Conservation (phyloP, 1,139 yeast species). For the Meyerozyma guilliermondii region DNA sequence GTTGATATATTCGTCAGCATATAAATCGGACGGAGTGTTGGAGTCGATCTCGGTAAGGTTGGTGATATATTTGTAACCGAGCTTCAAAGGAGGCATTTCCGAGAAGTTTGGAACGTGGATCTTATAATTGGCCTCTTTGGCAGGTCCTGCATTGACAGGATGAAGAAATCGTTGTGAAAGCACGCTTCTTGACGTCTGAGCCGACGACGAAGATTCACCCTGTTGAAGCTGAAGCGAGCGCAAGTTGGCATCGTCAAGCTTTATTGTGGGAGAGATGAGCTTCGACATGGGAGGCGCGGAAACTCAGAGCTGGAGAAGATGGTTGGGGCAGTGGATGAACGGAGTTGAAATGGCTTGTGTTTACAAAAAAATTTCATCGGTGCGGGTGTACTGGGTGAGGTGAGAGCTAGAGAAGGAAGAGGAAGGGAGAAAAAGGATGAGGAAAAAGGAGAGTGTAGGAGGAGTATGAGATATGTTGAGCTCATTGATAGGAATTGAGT, state of each 20-base stretch:
- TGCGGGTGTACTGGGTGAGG: background rate
- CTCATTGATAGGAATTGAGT: too few species aligned
- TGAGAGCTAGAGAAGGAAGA: background rate
- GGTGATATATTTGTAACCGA: conserved; percentile 41
- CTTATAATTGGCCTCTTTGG: conserved; percentile 41
- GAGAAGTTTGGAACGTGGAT: conserved; percentile 42
- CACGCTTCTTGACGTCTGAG: conserved; percentile 23
- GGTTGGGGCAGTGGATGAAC: background rate
- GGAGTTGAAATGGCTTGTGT: background rate
- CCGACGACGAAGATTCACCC: conserved; percentile 18
- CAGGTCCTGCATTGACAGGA: conserved; percentile 32
- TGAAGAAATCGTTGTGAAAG: conserved; percentile 31
- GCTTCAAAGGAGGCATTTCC: conserved; percentile 37
- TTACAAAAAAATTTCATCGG: conserved; percentile 1
- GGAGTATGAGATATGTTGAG: too few species aligned
- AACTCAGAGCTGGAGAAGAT: background rate
- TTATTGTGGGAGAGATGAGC: conserved; percentile 33
- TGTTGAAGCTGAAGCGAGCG: conserved; percentile 38
- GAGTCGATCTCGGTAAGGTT: conserved; percentile 43
- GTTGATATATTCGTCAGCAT: conserved; percentile 34
- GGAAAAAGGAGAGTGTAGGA: background rate
- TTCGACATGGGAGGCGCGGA: conserved; percentile 10
- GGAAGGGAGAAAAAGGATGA: background rate
- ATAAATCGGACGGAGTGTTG: conserved; percentile 41
- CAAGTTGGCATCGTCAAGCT: conserved; percentile 24